Evolutionary conservation across 2,329 filamentous ascomycete species (phyloP), one percentile per base, ranked within the genome.

Genomic region (Calonectria montana): DNA sequence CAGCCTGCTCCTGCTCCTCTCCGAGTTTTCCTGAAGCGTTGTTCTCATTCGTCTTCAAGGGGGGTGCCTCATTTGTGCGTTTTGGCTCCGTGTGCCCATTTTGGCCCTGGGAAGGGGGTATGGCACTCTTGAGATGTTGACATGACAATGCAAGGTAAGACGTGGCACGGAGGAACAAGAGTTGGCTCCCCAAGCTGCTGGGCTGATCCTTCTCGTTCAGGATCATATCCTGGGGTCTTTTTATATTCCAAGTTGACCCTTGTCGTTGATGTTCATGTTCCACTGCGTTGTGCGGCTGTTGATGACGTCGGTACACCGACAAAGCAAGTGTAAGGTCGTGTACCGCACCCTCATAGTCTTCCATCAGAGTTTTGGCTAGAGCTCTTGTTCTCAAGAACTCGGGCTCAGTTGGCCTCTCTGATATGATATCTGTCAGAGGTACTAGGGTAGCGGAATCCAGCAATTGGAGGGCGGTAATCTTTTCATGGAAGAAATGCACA

Each of bases 401-500:
- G 1, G 88, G 89, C 59, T 95, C 92, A 53, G 86, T 87, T 1
- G 93, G 91, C 23, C 89, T 84, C 47, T 91, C 88, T 15, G 86
- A 84, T 71, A 96, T 92, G 68, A 96, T 90, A 43, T 94, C 89
- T 80, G 92, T 87, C 74, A 97, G 82, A 4, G 91, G 87, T 65
- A 89, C 85, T 69, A 96, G 83, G 73, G 90, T 92, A 10, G 94
- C 96, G 77, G 89, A 92, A 78, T 94, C 90, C 41, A 91, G 93
- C 81, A 97, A 86, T 80, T 93, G 91, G 48, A 93, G 86, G 47
- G 91, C 93, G 1, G 94, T 93, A 29, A 97, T 96, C 88, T 96
- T 97, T 83, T 97, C 94, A 83, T 96, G 94, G 82, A 97, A 97
- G 84, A 96, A 97, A 81, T 97, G 93, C n/a, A 97, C 94, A 80